phyloP scores from a whole-genome alignment of 2,329 filamentous ascomycete genomes.

The Proliferodiscus dingleyae region DNA sequence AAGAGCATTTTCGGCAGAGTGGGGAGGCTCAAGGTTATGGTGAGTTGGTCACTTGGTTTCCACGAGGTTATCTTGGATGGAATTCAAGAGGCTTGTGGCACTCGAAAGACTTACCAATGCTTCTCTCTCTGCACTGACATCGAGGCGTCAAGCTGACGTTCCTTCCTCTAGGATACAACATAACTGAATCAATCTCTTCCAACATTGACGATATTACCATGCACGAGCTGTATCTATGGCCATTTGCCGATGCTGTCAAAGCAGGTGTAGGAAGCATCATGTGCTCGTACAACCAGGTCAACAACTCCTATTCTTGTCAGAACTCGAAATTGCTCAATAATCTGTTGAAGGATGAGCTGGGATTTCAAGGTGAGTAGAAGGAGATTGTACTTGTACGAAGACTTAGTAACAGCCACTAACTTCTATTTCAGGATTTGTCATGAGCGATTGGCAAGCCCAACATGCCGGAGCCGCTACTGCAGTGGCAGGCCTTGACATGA shows the following conservation, averaged over 20 bases:
- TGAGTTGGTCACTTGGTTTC: not conserved
- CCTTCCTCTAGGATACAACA: conserved; percentile 43
- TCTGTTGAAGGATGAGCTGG: conserved; percentile 72
- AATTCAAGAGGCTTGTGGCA: too few species aligned
- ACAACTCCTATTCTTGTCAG: conserved; percentile 76
- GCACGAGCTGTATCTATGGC: conserved; percentile 58
- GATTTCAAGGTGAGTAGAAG: conserved; percentile 59
- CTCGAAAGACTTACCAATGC: too few species aligned
- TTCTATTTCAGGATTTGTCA: conserved; percentile 54
- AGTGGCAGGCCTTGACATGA: conserved; percentile 74
- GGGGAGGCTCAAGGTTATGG: conserved; percentile 46
- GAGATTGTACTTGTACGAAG: not conserved
- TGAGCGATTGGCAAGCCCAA: conserved; percentile 77
- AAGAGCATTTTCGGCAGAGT: conserved; percentile 46
- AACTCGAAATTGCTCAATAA: conserved; percentile 73
- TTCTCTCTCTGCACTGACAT: too few species aligned
- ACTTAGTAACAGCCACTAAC: too few species aligned
- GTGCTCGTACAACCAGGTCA: conserved; percentile 80
- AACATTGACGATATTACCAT: conserved; percentile 57
- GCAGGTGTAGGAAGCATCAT: conserved; percentile 78
- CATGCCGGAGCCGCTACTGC: conserved; percentile 64
- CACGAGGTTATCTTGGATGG: too few species aligned
- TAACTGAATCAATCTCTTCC: conserved; percentile 51
- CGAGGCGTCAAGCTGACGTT: not conserved
- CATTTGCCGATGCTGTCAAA: conserved; percentile 53